These are phyloP conservation scores for Nemania sp. DNA, from an alignment of 2,329 filamentous ascomycete genomes.

Conservation along the genomic window DNA sequence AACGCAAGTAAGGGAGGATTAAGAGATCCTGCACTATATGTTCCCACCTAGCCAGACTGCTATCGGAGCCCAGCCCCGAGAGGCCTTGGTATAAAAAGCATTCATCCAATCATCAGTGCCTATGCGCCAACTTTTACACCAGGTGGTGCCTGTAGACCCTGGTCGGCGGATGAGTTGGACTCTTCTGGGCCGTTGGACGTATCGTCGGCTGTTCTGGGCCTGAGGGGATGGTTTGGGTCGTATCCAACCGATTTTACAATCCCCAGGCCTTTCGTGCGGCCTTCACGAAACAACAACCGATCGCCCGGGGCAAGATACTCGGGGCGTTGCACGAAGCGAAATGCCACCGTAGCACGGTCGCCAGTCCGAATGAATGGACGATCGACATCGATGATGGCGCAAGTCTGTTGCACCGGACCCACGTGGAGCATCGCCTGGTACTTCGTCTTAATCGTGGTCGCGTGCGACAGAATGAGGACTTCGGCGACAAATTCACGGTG, in stretches of 20 bases:
- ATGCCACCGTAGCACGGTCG: constrained; percentile 91
- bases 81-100: background rate
- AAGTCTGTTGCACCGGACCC: constrained; percentile 92
- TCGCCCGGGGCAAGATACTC: constrained; percentile 92
- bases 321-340: constrained; percentile 90
- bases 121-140: constrained; percentile 32
- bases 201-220: constrained; percentile 26
- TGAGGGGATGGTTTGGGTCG: constrained; percentile 63
- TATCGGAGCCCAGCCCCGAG: background rate
- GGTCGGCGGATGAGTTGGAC: constrained; percentile 24
- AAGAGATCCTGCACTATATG: no score
- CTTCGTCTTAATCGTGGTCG: constrained; percentile 93
- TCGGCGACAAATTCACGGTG: constrained; percentile 79
- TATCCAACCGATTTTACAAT: constrained; percentile 94
- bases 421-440: constrained; percentile 99
- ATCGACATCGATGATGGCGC: constrained; percentile 96
- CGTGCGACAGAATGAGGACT: constrained; percentile 92
- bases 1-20: background rate
- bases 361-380: constrained; percentile 93
- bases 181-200: constrained; percentile 17
- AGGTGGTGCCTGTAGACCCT: constrained; percentile 23
- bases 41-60: no score
- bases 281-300: constrained; percentile 89
- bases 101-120: background rate
- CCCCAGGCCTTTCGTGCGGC: constrained; percentile 90